Conservation (phyloP, 1,139 yeast genomes). For the Suhomyces ambrosiae region DNA sequence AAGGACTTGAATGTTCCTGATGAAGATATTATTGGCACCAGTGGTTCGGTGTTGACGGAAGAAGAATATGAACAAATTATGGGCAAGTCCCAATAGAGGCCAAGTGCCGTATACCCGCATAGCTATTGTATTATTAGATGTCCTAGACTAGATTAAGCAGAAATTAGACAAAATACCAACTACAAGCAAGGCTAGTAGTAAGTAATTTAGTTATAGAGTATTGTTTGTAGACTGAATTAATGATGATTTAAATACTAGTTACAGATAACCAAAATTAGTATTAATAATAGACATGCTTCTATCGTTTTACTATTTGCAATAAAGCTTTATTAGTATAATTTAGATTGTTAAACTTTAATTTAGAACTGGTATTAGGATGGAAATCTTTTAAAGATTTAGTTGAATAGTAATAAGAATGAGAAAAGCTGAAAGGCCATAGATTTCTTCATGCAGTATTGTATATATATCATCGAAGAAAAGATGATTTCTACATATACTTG, state of each 20-base stretch:
- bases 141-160: not conserved
- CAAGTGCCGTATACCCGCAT: conserved; percentile 2
- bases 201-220: too few species aligned
- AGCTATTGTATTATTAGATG: conserved; percentile 3
- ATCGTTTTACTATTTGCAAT: too few species aligned
- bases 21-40: conserved; percentile 12
- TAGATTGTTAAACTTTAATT: too few species aligned
- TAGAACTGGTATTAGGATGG: too few species aligned
- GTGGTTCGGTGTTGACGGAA: conserved; percentile 12
- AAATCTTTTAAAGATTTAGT: not conserved
- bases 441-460: too few species aligned
- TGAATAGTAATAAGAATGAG: not conserved
- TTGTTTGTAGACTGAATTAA: too few species aligned
- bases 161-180: not conserved
- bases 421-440: not conserved
- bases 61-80: conserved; percentile 12
- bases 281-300: too few species aligned
- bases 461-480: too few species aligned
- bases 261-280: too few species aligned
- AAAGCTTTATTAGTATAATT: too few species aligned
- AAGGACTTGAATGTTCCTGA: conserved; percentile 25
- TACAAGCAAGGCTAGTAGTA: not conserved
- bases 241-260: too few species aligned
- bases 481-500: too few species aligned
- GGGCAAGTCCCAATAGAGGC: conserved; percentile 5